Conservation (phyloP, 352 stramenopile genomes). For the Achlya hypogyna region DNA sequence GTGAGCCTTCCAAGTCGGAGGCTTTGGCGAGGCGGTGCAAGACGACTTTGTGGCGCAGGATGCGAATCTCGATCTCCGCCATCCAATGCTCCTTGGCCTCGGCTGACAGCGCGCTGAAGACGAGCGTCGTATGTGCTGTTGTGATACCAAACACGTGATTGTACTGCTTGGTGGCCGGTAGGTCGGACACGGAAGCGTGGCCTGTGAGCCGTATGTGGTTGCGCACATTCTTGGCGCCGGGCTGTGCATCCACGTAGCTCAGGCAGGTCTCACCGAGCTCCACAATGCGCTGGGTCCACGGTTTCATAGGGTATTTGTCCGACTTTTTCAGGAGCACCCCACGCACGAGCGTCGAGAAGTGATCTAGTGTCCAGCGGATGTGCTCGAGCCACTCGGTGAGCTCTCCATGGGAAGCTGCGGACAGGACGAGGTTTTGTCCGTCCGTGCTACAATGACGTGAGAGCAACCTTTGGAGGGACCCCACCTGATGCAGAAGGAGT, state of each 20-base stretch:
- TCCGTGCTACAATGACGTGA: neutral
- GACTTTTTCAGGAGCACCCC: conserved; percentile 11
- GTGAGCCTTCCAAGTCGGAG: neutral
- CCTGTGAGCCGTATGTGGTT: conserved; percentile 15
- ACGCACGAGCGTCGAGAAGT: neutral
- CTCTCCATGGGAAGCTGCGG: neutral
- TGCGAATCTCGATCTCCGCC: conserved; percentile 15
- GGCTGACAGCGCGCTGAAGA: neutral
- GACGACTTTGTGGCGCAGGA: neutral
- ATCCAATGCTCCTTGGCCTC: conserved; percentile 7
- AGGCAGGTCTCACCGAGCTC: conserved; percentile 14
- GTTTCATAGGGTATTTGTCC: neutral
- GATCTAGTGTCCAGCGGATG: neutral
- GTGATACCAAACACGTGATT: conserved; percentile 14
- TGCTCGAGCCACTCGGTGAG: neutral
- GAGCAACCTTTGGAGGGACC: neutral
- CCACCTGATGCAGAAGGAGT: conserved; percentile 52
- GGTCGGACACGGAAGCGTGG: conserved; percentile 1
- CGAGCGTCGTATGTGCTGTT: neutral
- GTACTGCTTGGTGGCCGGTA: neutral
- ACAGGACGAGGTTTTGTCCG: conserved; percentile 1
- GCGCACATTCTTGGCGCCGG: neutral
- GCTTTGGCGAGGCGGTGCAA: neutral
- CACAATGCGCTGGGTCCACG: conserved; percentile 6
- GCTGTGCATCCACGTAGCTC: neutral